A percentile compares a stretch with the other conserved stretches of the same genome.
These are phyloP conservation scores for Aspergillus pseudonomiae DNA, from an alignment of 2,329 filamentous ascomycete species.

Conservation along the genomic window DNA sequence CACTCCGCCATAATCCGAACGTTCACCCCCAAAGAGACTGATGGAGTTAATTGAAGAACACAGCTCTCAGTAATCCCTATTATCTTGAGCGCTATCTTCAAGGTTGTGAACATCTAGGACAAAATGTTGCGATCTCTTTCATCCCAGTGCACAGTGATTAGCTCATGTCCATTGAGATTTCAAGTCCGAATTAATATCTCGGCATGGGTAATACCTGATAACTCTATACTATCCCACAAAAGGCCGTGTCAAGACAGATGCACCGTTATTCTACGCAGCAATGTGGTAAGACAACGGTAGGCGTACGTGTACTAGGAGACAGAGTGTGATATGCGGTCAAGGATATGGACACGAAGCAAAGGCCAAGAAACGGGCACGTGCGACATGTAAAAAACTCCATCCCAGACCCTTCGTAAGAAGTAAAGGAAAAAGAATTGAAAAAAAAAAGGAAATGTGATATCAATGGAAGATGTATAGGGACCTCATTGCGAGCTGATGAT, in stretches of 20 bases:
- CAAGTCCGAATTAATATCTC: not conserved
- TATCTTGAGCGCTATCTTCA: not conserved
- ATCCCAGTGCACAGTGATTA: not conserved
- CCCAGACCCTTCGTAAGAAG: not conserved
- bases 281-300: not conserved
- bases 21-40: not conserved
- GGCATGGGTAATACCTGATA: not conserved
- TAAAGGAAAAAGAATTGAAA: not conserved
- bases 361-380: not conserved
- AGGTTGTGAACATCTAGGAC: not conserved
- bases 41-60: not conserved
- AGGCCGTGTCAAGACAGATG: not conserved
- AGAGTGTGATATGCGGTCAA: not conserved
- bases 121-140: not conserved
- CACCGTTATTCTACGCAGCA: not conserved
- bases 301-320: not conserved
- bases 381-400: not conserved
- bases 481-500: not conserved
- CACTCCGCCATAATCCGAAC: not conserved
- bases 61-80: not conserved
- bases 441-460: not conserved
- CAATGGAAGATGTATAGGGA: not conserved
- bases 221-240: not conserved
- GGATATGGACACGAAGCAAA: constrained; percentile 1
- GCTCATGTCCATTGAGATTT: not conserved